Evolutionary conservation across 2,329 filamentous ascomycete species (phyloP).

Genomic region (Leptoxyphium fumago): DNA sequence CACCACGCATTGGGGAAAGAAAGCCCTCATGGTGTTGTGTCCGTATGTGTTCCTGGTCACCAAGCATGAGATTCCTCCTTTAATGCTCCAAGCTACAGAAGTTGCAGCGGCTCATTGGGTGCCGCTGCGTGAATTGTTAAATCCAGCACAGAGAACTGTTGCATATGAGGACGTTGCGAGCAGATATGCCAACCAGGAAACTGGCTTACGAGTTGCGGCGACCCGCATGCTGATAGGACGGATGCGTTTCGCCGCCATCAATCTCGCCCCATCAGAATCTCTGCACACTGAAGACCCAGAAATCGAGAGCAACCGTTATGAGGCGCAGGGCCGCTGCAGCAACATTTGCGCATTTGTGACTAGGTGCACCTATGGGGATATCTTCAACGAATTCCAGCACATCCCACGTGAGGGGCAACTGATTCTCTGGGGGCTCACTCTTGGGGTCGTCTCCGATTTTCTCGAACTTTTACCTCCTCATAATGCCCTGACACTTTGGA

Average conservation of each 20-base stretch:
- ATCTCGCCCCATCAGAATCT: conserved; percentile 46
- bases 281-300: conserved; percentile 35
- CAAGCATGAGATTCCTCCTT: conserved; percentile 37
- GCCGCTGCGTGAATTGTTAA: conserved; percentile 45
- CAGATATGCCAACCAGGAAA: conserved; percentile 42
- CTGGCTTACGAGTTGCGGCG: conserved; percentile 39
- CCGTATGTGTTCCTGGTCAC: conserved; percentile 53
- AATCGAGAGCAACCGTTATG: conserved; percentile 14
- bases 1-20: conserved; percentile 50
- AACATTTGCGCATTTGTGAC: conserved; percentile 5
- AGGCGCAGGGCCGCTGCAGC: conserved; percentile 6
- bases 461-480: conserved; percentile 52
- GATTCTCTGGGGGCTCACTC: conserved; percentile 53
- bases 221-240: conserved; percentile 44
- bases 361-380: conserved; percentile 11
- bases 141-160: conserved; percentile 43
- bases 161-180: conserved; percentile 50
- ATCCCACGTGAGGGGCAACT: conserved; percentile 32
- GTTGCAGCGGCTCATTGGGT: conserved; percentile 58
- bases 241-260: conserved; percentile 54
- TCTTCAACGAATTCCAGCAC: conserved; percentile 17
- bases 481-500: conserved; percentile 48
- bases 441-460: conserved; percentile 53
- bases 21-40: conserved; percentile 52
- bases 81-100: conserved; percentile 52